Conservation (phyloP, 1,284 basidiomycete genomes). For the Ceratobasidium sp. region DNA sequence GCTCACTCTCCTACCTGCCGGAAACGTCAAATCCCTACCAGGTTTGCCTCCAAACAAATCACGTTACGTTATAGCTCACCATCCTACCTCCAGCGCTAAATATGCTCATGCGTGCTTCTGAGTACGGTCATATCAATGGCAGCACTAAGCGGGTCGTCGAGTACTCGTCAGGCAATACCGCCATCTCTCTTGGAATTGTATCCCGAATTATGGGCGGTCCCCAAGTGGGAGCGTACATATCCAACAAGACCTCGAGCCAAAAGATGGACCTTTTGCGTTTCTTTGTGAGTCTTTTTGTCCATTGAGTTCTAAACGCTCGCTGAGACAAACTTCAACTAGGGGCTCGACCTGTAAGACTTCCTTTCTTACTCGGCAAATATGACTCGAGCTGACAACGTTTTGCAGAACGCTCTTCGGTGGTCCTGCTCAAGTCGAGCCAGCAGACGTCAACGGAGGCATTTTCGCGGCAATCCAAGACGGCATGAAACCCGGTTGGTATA, state of each 20-base stretch:
- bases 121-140: conserved; percentile 5
- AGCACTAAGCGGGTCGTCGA: conserved; percentile 24
- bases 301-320: too few species aligned
- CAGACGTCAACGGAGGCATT: conserved; percentile 43
- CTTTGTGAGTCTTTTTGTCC: conserved; percentile 13
- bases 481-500: conserved; percentile 18
- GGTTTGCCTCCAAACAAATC: background rate
- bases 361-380: background rate
- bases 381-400: background rate
- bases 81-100: conserved; percentile 12
- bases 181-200: conserved; percentile 34
- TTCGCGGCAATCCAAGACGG: conserved; percentile 39
- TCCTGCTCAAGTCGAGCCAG: conserved; percentile 41
- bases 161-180: conserved; percentile 40
- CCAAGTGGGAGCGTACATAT: conserved; percentile 35
- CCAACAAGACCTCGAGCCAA: conserved; percentile 39
- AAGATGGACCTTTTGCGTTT: conserved; percentile 43
- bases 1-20: conserved; percentile 35
- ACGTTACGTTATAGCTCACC: background rate
- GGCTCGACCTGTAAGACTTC: conserved; percentile 32
- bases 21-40: conserved; percentile 36
- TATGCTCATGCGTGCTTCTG: conserved; percentile 33
- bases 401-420: conserved; percentile 40
- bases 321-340: background rate
- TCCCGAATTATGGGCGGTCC: conserved; percentile 24